phyloP scores from a whole-genome alignment of 495 filamentous ascomycete genomes.

The Gamarada debralockiae region DNA sequence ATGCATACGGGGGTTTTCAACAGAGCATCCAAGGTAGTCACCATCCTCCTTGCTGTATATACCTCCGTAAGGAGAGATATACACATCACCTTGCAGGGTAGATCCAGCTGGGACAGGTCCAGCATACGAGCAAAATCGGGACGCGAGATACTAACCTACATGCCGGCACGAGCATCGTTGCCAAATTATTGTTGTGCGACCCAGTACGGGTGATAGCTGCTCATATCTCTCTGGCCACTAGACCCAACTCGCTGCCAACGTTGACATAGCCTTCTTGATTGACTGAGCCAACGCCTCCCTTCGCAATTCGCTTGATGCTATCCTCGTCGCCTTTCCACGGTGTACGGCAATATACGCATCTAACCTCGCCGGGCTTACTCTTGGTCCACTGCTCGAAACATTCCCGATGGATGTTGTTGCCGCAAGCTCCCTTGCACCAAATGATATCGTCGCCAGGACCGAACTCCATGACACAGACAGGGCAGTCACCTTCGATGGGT shows the following conservation, averaged over 20 bases:
- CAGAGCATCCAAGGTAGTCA: too few relatives aligned
- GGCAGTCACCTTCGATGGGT: slow-evolving; percentile 66
- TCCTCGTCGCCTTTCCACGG: slow-evolving; percentile 23
- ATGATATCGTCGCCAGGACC: slow-evolving; percentile 37
- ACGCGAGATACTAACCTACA: too few relatives aligned
- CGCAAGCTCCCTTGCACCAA: slow-evolving; percentile 60
- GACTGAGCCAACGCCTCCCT: slow-evolving; percentile 18
- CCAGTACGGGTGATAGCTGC: slow-evolving; percentile 21
- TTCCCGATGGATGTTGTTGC: slow-evolving; percentile 60
- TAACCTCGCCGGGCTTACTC: slow-evolving; percentile 39
- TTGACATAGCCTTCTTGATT: slow-evolving; percentile 56
- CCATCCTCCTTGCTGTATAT: too few relatives aligned
- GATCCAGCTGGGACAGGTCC: too few relatives aligned
- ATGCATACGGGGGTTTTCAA: too few relatives aligned
- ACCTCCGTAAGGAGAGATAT: too few relatives aligned
- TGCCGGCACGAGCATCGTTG: too few relatives aligned
- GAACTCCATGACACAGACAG: slow-evolving; percentile 68
- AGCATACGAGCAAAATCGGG: too few relatives aligned
- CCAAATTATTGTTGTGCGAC: too few relatives aligned
- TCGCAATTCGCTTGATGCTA: slow-evolving; percentile 17
- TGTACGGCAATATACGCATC: slow-evolving; percentile 44
- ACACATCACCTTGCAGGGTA: too few relatives aligned
- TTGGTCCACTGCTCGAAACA: slow-evolving; percentile 62
- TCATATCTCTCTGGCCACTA: slow-evolving; percentile 35
- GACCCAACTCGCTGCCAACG: slow-evolving; percentile 49